phyloP scores from a whole-genome alignment of 768 basidiomycete species.

The Cystofilobasidium bisporidii region DNA sequence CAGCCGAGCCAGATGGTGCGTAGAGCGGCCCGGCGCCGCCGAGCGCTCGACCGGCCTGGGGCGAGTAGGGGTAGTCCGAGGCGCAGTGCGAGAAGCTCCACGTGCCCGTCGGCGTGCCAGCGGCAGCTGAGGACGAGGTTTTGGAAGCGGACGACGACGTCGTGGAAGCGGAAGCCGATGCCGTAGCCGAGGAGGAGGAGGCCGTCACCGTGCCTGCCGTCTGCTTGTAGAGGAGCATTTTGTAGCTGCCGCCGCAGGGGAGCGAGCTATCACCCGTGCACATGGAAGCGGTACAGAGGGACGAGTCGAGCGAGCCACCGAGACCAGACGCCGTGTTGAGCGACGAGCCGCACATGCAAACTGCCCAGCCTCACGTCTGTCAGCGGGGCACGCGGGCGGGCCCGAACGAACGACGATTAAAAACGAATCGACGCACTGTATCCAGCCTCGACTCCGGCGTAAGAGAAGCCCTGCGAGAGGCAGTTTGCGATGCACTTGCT shows the following conservation, averaged over 20 bases:
- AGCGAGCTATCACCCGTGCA: conserved; percentile 1
- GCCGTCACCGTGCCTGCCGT: not conserved
- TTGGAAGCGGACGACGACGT: not conserved
- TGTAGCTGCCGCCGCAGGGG: too few species aligned
- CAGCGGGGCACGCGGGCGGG: not conserved
- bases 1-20: not conserved
- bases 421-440: too few species aligned
- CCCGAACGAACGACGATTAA: too few species aligned
- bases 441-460: not conserved
- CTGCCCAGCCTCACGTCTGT: not conserved
- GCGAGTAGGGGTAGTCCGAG: conserved; percentile 9
- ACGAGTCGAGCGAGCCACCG: not conserved
- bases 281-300: not conserved
- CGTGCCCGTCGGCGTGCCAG: conserved; percentile 1
- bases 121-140: not conserved
- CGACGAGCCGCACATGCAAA: not conserved
- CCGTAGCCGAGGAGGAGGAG: not conserved
- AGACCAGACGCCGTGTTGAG: not conserved
- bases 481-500: not conserved
- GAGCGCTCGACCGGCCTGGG: conserved; percentile 15
- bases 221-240: too few species aligned
- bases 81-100: conserved; percentile 15
- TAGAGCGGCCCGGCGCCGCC: not conserved
- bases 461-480: not conserved
- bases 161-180: not conserved